Conservation (phyloP, 2,329 filamentous ascomycete genomes). For the Byssochlamys sp. region DNA sequence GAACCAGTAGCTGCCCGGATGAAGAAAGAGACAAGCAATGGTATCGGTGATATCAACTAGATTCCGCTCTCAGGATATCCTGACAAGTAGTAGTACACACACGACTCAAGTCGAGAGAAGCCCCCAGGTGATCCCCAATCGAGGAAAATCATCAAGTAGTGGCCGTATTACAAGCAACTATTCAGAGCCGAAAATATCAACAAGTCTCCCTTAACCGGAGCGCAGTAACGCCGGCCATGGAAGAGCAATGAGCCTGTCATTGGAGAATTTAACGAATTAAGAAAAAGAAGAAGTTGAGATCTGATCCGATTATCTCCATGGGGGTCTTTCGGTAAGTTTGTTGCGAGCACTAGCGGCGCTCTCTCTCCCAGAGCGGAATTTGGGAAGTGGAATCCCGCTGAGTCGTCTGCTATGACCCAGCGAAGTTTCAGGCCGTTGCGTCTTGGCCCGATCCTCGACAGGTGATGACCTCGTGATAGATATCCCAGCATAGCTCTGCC, state of each 20-base stretch:
- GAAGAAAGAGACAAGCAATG: neutral
- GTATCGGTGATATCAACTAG: neutral
- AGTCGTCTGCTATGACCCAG: constrained; percentile 31
- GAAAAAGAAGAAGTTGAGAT: neutral
- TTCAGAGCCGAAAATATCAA: neutral
- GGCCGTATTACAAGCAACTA: neutral
- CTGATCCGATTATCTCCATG: constrained; percentile 21
- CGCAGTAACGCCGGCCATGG: neutral
- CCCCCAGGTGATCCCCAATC: neutral
- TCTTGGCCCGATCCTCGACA: constrained; percentile 14
- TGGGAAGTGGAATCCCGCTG: constrained; percentile 33
- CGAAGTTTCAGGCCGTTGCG: constrained; percentile 28
- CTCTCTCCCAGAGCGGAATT: constrained; percentile 19
- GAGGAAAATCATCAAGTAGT: neutral
- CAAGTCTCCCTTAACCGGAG: neutral
- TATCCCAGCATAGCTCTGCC: constrained; percentile 29
- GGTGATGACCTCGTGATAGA: constrained; percentile 22
- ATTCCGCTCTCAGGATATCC: neutral
- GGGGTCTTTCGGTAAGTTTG: constrained; percentile 25
- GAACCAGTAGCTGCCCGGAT: neutral
- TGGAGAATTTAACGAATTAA: neutral
- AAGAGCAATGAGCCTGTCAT: neutral
- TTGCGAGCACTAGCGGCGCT: constrained; percentile 14
- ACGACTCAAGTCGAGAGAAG: neutral
- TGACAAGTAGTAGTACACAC: neutral